A percentile compares a stretch with the other conserved stretches of the same genome.
Evolutionary conservation across 441 rosid species (phyloP).

Genomic region (Cnidoscolus chayamansa): DNA sequence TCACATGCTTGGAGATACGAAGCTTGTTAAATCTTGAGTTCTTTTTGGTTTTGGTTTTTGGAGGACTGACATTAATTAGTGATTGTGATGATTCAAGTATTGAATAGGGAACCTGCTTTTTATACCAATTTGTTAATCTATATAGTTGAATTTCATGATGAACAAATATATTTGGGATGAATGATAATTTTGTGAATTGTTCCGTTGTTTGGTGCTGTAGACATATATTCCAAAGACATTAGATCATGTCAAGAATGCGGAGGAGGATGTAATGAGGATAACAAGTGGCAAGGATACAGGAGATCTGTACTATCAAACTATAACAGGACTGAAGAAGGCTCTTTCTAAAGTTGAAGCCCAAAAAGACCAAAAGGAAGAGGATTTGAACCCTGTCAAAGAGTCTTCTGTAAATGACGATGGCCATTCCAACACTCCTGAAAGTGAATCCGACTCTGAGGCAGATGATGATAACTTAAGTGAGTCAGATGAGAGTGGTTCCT

Average conservation of each 20-base stretch:
- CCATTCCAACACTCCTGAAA: slow-evolving; percentile 23
- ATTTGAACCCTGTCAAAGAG: slow-evolving; percentile 24
- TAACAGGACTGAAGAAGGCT: slow-evolving; percentile 74
- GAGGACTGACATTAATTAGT: background rate
- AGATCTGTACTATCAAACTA: slow-evolving; percentile 67
- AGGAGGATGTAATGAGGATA: slow-evolving; percentile 65
- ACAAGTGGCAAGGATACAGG: slow-evolving; percentile 68
- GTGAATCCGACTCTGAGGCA: slow-evolving; percentile 29
- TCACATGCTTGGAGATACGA: background rate
- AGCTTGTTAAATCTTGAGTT: background rate
- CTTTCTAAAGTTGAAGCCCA: slow-evolving; percentile 33
- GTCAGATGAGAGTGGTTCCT: slow-evolving; percentile 27
- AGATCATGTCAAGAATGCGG: slow-evolving; percentile 65
- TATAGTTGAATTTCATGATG: background rate
- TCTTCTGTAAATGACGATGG: slow-evolving; percentile 13
- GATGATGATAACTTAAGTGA: slow-evolving; percentile 36
- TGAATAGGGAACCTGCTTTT: background rate
- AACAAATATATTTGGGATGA: background rate
- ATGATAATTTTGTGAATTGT: slow-evolving; percentile 2
- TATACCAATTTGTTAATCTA: background rate
- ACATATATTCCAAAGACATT: slow-evolving; percentile 81
- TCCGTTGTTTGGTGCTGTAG: slow-evolving; percentile 25
- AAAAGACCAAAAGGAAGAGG: slow-evolving; percentile 21
- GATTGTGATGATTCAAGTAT: background rate
- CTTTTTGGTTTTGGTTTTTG: background rate